phyloP scores from a whole-genome alignment of 2,329 filamentous ascomycete genomes.

The Paramyrothecium sp. region DNA sequence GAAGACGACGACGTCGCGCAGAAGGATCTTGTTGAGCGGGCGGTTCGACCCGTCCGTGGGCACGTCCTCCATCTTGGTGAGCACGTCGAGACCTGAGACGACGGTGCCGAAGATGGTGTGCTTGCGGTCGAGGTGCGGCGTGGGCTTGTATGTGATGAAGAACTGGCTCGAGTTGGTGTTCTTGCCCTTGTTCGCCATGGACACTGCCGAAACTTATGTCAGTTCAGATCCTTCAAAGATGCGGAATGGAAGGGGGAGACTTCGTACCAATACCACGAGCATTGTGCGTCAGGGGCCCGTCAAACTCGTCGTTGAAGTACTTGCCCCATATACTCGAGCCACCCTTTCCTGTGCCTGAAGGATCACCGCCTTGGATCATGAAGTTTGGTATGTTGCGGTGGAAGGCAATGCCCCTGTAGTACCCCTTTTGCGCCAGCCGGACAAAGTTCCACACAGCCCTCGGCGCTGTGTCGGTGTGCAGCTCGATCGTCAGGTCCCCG shows the following conservation, averaged over 20 bases:
- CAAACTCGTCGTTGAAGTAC: slow-evolving; percentile 90
- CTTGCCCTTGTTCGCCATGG: slow-evolving; percentile 98
- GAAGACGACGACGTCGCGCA: slow-evolving; percentile 81
- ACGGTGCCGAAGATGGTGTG: slow-evolving; percentile 95
- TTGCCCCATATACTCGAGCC: slow-evolving; percentile 91
- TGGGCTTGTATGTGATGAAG: slow-evolving; percentile 86
- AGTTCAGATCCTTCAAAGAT: slow-evolving; percentile 2
- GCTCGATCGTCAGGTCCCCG: slow-evolving; percentile 82
- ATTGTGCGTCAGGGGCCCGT: slow-evolving; percentile 84
- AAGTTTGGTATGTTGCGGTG: slow-evolving; percentile 94
- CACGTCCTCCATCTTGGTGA: slow-evolving; percentile 74
- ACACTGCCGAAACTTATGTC: slow-evolving; percentile 33
- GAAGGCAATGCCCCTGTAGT: slow-evolving; percentile 81
- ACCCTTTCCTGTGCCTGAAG: slow-evolving; percentile 87
- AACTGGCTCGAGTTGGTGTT: slow-evolving; percentile 96
- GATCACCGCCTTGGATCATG: slow-evolving; percentile 97
- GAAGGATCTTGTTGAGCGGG: slow-evolving; percentile 75
- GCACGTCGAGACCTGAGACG: slow-evolving; percentile 70
- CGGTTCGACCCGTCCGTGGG: slow-evolving; percentile 73
- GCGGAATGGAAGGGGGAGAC: slow-evolving; percentile 29
- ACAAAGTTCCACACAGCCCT: slow-evolving; percentile 98
- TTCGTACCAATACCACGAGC: slow-evolving; percentile 61
- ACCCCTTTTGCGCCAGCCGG: slow-evolving; percentile 81
- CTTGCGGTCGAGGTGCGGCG: slow-evolving; percentile 86
- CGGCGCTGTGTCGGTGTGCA: slow-evolving; percentile 88